Conservation (phyloP, 2,329 filamentous ascomycete genomes). For the Pseudomassariella vexata region DNA sequence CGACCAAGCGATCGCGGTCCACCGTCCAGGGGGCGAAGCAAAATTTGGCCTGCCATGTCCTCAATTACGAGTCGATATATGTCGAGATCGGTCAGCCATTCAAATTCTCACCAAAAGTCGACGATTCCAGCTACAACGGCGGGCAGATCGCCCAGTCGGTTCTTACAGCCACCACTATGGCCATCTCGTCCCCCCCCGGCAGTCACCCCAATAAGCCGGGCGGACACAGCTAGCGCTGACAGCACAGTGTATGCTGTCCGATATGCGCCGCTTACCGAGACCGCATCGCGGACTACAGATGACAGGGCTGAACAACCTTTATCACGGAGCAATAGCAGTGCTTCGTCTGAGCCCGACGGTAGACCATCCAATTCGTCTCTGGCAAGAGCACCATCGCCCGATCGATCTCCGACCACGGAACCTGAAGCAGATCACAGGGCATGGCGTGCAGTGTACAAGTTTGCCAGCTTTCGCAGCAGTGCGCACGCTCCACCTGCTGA, state of each 20-base stretch:
- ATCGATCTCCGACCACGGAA: too few relatives aligned
- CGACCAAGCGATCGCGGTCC: conserved; percentile 11
- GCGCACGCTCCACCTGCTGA: conserved; percentile 22
- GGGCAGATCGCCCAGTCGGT: conserved; percentile 19
- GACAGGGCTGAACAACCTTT: conserved; percentile 23
- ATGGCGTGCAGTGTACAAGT: conserved; percentile 12
- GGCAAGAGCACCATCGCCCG: too few relatives aligned
- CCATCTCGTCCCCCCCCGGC: conserved; percentile 49
- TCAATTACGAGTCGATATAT: conserved; percentile 33
- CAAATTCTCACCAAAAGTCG: conserved; percentile 10
- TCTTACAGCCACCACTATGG: conserved; percentile 47
- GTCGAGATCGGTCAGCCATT: conserved; percentile 18
- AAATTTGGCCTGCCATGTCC: conserved; percentile 34
- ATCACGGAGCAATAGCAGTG: conserved; percentile 28
- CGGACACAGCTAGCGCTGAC: conserved; percentile 57
- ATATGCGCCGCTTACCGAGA: conserved; percentile 53
- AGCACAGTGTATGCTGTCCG: conserved; percentile 60
- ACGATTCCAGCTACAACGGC: conserved; percentile 14
- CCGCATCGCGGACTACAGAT: conserved; percentile 40
- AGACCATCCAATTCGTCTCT: conserved; percentile 8
- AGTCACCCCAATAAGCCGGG: conserved; percentile 53
- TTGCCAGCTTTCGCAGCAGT: conserved; percentile 17
- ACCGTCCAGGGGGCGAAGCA: conserved; percentile 21
- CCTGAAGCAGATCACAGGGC: conserved; percentile 7
- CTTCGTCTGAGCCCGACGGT: conserved; percentile 17